Evolutionary conservation across 2,329 filamentous ascomycete species (phyloP), one percentile per base, ranked within the genome.

Genomic region (Fusarium nodosum): DNA sequence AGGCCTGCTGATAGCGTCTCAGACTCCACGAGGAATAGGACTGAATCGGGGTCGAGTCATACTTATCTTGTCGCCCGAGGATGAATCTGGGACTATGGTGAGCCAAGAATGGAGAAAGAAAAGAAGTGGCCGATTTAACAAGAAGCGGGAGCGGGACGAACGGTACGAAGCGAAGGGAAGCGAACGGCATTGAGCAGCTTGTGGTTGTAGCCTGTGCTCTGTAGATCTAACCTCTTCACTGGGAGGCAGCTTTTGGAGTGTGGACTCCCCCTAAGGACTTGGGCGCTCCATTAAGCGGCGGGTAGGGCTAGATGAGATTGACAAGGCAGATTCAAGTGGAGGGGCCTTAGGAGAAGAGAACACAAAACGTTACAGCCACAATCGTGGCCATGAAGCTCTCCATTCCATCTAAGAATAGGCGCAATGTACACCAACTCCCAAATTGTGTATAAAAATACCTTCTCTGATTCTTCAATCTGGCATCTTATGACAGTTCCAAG

Each of bases 1-100:
- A 76, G 74, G 74, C 79, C 80, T 81, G 79, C 79, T 81, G 79
- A 81, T 80, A 48, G 44, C 67, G 75, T 77, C 79, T 80, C 78
- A 82, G 80, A 79, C 79, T 82, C 78, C 72, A 75, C 72, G 73
- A 70, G 67, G 69, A 71, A 72, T 47, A 59, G 58, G 66, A 69
- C 48, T 67, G 72, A 73, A 56, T 63, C 64, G 45, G 51, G 60
- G 60, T 66, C 65, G 53, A 74, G 75, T 77, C 75, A 77, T 74
- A 65, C 64, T 22, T 39, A 22, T 39, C 56, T 62, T 57, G 60
- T 70, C 50, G 62, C 57, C 63, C 55, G 64, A 57, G 48, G 31
- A 48, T 33, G 45, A 31, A 53, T 51, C 38, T 38, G 28, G 50
- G 39, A 30, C 28, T 30, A 30, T 38, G 28, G 46, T 47, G 56